These are phyloP conservation scores for Echium plantagineum DNA, from an alignment of 257 asterid species.

Conservation along the genomic window DNA sequence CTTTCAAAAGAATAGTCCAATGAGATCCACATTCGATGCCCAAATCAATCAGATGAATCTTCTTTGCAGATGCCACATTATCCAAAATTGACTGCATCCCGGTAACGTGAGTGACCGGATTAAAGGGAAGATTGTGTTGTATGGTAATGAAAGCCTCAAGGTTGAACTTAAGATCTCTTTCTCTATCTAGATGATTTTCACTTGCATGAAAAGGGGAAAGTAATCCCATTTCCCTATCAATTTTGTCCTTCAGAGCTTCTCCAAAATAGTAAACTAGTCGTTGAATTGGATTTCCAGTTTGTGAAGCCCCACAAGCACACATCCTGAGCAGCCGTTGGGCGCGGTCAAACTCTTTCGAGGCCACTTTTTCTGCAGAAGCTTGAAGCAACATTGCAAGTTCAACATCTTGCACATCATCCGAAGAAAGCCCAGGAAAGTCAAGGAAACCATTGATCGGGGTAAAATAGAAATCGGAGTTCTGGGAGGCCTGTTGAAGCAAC, in stretches of 20 bases:
- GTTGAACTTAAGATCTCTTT: neutral
- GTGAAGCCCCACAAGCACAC: slow-evolving; percentile 18
- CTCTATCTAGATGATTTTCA: neutral
- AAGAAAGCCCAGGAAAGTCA: slow-evolving; percentile 11
- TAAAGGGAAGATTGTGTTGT: slow-evolving; percentile 35
- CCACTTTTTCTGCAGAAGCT: slow-evolving; percentile 37
- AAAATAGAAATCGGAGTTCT: neutral
- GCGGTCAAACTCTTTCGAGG: slow-evolving; percentile 17
- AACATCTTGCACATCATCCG: slow-evolving; percentile 22
- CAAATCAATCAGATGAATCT: slow-evolving; percentile 26
- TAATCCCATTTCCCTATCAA: slow-evolving; percentile 17
- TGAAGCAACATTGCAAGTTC: slow-evolving; percentile 34
- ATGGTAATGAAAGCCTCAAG: slow-evolving; percentile 10
- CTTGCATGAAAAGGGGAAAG: neutral
- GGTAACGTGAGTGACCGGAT: slow-evolving; percentile 26
- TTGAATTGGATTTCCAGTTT: slow-evolving; percentile 24
- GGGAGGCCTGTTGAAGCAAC: slow-evolving; percentile 1
- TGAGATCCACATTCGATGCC: slow-evolving; percentile 15
- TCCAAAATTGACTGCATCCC: slow-evolving; percentile 39
- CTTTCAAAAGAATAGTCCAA: slow-evolving; percentile 30
- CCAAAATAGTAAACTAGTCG: slow-evolving; percentile 25
- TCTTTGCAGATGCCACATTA: slow-evolving; percentile 18
- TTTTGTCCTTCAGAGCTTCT: slow-evolving; percentile 21
- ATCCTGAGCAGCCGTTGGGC: slow-evolving; percentile 18
- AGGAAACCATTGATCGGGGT: neutral